Evolutionary conservation across 495 filamentous ascomycete species (phyloP).

Genomic region (Lasiosphaeris hirsuta): DNA sequence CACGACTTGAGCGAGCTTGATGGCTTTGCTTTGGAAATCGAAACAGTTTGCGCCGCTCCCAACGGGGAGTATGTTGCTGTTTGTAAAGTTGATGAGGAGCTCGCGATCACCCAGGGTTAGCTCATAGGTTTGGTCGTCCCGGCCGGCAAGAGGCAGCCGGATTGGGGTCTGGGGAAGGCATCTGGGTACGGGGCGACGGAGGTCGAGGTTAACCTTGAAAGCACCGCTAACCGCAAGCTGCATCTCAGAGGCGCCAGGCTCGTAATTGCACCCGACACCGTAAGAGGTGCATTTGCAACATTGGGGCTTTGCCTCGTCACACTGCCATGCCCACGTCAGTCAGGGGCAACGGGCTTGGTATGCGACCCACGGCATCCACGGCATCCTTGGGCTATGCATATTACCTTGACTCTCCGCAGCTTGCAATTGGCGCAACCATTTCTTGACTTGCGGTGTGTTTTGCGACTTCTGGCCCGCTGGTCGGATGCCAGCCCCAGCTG

Average conservation of each 20-base stretch:
- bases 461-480: neutral
- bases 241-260: neutral
- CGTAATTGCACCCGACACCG: slow-evolving; percentile 4
- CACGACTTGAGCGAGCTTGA: neutral
- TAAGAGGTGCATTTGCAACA: slow-evolving; percentile 1
- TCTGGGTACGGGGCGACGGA: neutral
- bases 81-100: neutral
- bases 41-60: neutral
- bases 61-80: neutral
- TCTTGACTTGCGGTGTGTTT: slow-evolving; percentile 1
- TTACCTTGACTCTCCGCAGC: slow-evolving; percentile 2
- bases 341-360: too few species aligned
- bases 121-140: neutral
- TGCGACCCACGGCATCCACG: too few species aligned
- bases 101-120: neutral
- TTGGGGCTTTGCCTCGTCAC: slow-evolving; percentile 2
- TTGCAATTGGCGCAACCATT: slow-evolving; percentile 5
- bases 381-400: neutral
- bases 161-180: neutral
- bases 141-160: neutral
- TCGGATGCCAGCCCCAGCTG: too few species aligned
- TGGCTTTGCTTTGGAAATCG: neutral
- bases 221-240: neutral
- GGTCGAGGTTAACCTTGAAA: neutral
- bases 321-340: neutral